These are phyloP conservation scores for Zygosaccharomyces kombuchaensis DNA, from an alignment of 805 yeast genomes.

Conservation along the genomic window DNA sequence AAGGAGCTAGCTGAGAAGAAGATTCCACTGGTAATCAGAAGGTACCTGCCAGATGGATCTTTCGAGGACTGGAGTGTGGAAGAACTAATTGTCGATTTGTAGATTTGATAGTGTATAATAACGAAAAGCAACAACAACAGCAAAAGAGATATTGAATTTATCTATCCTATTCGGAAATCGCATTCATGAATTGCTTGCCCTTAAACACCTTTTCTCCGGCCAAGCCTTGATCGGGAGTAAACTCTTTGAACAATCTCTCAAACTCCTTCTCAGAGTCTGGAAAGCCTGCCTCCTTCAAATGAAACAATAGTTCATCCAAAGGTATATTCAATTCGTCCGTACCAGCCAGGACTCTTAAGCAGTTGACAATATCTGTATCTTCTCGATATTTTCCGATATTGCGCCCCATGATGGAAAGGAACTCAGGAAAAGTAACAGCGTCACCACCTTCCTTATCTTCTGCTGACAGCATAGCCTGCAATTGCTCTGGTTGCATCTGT, in stretches of 20 bases:
- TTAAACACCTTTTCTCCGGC: slow-evolving; percentile 56
- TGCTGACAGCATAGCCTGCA: slow-evolving; percentile 46
- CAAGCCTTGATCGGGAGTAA: slow-evolving; percentile 49
- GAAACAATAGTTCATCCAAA: slow-evolving; percentile 45
- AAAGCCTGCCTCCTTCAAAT: slow-evolving; percentile 45
- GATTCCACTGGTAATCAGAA: slow-evolving; percentile 90
- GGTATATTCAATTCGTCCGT: slow-evolving; percentile 42
- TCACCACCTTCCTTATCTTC: slow-evolving; percentile 24
- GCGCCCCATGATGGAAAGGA: slow-evolving; percentile 56
- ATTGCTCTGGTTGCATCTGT: slow-evolving; percentile 38
- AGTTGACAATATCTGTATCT: slow-evolving; percentile 50
- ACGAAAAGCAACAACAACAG: neutral
- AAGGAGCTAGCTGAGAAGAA: slow-evolving; percentile 93
- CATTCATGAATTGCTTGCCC: slow-evolving; percentile 59
- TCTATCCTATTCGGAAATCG: slow-evolving; percentile 33
- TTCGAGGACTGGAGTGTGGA: slow-evolving; percentile 99
- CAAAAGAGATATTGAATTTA: neutral
- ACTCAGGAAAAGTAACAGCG: slow-evolving; percentile 57
- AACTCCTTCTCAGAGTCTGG: slow-evolving; percentile 40
- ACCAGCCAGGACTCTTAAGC: slow-evolving; percentile 49
- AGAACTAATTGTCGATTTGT: slow-evolving; percentile 85
- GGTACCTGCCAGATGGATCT: slow-evolving; percentile 95
- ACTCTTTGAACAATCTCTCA: slow-evolving; percentile 49
- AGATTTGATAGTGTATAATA: slow-evolving; percentile 13
- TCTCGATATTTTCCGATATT: slow-evolving; percentile 50